A percentile compares a stretch with the other conserved stretches of the same genome.
phyloP scores from a whole-genome alignment of 208 protist genomes.

The Kentomonas sorsogonicus region DNA sequence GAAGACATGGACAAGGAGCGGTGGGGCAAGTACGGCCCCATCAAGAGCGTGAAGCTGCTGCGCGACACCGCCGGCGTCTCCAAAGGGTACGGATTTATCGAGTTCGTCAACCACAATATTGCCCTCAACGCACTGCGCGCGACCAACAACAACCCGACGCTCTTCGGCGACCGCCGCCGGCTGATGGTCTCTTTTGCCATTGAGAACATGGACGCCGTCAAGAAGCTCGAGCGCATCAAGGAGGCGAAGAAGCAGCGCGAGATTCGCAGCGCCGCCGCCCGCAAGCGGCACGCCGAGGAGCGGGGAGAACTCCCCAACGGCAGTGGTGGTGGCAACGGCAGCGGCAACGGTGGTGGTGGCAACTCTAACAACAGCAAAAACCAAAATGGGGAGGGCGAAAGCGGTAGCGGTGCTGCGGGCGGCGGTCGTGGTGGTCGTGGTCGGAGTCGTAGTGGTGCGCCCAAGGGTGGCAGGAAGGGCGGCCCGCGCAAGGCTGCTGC shows the following conservation, averaged over 20 bases:
- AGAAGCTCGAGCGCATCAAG: slow-evolving; percentile 85
- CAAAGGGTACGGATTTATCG: slow-evolving; percentile 90
- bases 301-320: not conserved
- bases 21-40: slow-evolving; percentile 88
- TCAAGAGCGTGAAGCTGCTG: slow-evolving; percentile 83
- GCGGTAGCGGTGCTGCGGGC: not conserved
- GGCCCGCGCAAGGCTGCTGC: not conserved
- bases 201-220: slow-evolving; percentile 84
- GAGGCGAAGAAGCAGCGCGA: slow-evolving; percentile 58
- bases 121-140: slow-evolving; percentile 78
- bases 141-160: slow-evolving; percentile 92
- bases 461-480: not conserved
- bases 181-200: slow-evolving; percentile 91
- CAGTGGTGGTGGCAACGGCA: not conserved
- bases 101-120: slow-evolving; percentile 89
- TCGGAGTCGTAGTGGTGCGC: slow-evolving; percentile 1
- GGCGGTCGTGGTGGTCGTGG: not conserved
- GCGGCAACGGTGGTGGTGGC: not conserved
- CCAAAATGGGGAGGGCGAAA: too few species aligned
- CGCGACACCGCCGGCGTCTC: slow-evolving; percentile 76
- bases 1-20: slow-evolving; percentile 63
- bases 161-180: slow-evolving; percentile 79
- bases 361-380: not conserved
- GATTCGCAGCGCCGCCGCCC: slow-evolving; percentile 7
- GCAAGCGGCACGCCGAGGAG: not conserved